Conservation (phyloP, 805 yeast species). For the Grigorovia yakushimaensis region DNA sequence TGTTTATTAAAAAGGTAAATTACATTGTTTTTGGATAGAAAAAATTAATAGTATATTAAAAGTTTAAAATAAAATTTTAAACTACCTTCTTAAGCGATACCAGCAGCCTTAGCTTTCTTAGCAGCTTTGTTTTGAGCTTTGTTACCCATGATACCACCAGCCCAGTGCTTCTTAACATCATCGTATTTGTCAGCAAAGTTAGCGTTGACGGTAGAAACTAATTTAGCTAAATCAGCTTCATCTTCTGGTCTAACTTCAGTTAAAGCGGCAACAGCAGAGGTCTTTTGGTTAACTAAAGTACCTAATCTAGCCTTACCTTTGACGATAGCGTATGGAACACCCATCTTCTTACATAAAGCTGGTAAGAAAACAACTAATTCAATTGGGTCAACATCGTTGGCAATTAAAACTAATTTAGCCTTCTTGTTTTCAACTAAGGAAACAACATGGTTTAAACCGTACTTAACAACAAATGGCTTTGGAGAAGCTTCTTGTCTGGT, state of each 20-base stretch:
- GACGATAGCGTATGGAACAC: constrained; percentile 97
- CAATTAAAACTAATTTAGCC: constrained; percentile 93
- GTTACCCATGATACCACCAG: constrained; percentile 97
- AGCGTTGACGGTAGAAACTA: constrained; percentile 85
- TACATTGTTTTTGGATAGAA: neutral
- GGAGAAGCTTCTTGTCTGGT: constrained; percentile 92
- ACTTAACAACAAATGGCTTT: constrained; percentile 95
- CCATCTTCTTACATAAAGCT: constrained; percentile 98
- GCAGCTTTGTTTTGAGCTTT: constrained; percentile 82
- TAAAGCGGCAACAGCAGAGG: constrained; percentile 93
- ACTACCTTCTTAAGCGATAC: constrained; percentile 1
- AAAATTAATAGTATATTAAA: neutral
- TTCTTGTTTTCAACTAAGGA: constrained; percentile 96
- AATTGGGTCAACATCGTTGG: constrained; percentile 98
- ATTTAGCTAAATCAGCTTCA: constrained; percentile 87
- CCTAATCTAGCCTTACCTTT: constrained; percentile 99
- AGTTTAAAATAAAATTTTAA: neutral
- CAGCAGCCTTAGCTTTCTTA: constrained; percentile 57
- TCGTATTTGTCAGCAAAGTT: constrained; percentile 92
- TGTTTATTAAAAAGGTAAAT: neutral
- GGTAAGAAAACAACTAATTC: constrained; percentile 96
- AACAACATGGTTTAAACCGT: constrained; percentile 98
- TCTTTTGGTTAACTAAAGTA: constrained; percentile 94
- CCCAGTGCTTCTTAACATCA: constrained; percentile 97
- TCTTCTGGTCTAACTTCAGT: constrained; percentile 93